Conservation (phyloP, 441 rosid genomes). For the Aquilaria agallochum region DNA sequence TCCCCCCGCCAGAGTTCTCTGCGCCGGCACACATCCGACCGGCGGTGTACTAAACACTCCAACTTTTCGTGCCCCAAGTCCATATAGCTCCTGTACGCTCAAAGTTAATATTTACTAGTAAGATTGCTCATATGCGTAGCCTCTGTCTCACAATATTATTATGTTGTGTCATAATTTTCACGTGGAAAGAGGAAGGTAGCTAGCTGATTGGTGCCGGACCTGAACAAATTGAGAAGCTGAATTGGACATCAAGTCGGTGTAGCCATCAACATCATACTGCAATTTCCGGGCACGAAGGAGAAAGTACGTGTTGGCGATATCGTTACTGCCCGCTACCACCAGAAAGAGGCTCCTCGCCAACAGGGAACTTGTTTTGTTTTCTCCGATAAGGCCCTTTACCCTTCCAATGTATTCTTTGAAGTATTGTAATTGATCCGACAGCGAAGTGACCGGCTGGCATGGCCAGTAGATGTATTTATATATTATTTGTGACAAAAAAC, state of each 20-base stretch:
- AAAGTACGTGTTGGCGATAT: slow-evolving; percentile 39
- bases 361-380: slow-evolving; percentile 25
- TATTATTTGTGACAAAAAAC: background rate
- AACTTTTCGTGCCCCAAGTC: slow-evolving; percentile 53
- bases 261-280: slow-evolving; percentile 33
- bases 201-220: slow-evolving; percentile 21
- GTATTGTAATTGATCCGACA: slow-evolving; percentile 42
- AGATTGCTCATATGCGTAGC: background rate
- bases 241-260: slow-evolving; percentile 30
- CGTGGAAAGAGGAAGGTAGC: no score
- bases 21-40: slow-evolving; percentile 63
- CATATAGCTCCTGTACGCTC: slow-evolving; percentile 37
- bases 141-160: background rate
- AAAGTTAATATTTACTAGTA: background rate
- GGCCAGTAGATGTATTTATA: background rate
- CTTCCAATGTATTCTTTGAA: slow-evolving; percentile 29
- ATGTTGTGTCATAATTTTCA: background rate
- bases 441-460: slow-evolving; percentile 34
- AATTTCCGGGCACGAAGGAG: slow-evolving; percentile 11
- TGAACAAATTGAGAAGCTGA: slow-evolving; percentile 30
- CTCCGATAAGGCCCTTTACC: slow-evolving; percentile 32
- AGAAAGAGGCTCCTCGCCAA: slow-evolving; percentile 26
- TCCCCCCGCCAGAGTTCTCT: slow-evolving; percentile 56
- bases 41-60: slow-evolving; percentile 50
- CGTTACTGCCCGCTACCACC: slow-evolving; percentile 40